Evolutionary conservation across 2,329 filamentous ascomycete genomes (phyloP).

Genomic region (Juglanconis oblonga): DNA sequence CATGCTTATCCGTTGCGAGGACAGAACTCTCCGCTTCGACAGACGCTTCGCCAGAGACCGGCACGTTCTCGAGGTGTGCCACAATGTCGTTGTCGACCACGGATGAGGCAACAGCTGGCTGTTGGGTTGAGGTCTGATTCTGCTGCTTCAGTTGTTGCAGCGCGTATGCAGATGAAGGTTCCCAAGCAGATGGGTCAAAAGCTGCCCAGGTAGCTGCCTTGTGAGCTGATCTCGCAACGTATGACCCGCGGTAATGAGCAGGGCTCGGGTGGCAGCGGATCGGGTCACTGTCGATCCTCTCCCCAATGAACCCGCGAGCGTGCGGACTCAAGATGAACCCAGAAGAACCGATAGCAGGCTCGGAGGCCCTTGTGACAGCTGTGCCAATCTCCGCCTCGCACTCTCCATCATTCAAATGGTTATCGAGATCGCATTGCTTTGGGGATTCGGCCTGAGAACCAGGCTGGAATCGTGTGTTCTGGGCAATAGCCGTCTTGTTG

Average conservation of each 20-base stretch:
- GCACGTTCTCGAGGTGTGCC: neutral
- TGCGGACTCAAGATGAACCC: neutral
- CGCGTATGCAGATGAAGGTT: slow-evolving; percentile 11
- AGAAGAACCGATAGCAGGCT: neutral
- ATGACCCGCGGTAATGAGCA: neutral
- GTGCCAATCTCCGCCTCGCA: too few species aligned
- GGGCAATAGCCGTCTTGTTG: slow-evolving; percentile 21
- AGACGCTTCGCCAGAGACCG: neutral
- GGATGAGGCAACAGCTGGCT: neutral
- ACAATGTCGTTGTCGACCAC: neutral
- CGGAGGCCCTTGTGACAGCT: too few species aligned
- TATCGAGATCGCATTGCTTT: too few species aligned
- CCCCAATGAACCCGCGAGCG: neutral
- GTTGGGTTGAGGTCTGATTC: neutral
- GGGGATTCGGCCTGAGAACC: too few species aligned
- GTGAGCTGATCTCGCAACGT: neutral
- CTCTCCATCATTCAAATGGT: too few species aligned
- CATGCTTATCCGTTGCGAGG: neutral
- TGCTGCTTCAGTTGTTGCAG: neutral
- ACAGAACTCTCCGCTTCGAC: neutral
- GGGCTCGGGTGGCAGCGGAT: neutral
- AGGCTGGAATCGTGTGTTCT: too few species aligned
- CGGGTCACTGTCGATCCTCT: neutral
- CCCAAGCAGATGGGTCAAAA: neutral
- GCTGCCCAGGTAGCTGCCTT: neutral